phyloP scores from a whole-genome alignment of 306 rosid genomes.

The Ormosia emarginata region DNA sequence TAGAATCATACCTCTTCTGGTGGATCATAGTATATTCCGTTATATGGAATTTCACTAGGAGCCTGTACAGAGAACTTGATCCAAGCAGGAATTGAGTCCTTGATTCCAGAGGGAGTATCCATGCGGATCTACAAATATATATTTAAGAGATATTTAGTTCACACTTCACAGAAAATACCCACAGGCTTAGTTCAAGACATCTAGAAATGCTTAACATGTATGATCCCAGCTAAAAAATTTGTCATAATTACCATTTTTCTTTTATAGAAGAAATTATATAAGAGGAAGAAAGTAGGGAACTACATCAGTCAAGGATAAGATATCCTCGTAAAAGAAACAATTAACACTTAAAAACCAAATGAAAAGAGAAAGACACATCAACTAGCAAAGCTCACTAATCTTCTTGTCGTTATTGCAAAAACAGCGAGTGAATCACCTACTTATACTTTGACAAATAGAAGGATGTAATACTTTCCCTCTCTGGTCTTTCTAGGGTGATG shows the following conservation, averaged over 20 bases:
- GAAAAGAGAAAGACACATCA: not conserved
- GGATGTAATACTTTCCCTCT: not conserved
- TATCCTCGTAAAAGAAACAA: not conserved
- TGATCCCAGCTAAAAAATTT: not conserved
- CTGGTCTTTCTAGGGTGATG: not conserved
- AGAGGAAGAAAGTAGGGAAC: not conserved
- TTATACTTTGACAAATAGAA: not conserved
- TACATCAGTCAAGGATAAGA: conserved; percentile 15
- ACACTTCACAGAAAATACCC: conserved; percentile 12
- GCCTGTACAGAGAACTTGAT: conserved; percentile 93
- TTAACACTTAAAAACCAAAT: conserved; percentile 10
- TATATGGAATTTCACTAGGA: conserved; percentile 89
- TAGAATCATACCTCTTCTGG: conserved; percentile 80
- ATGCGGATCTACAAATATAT: conserved; percentile 68
- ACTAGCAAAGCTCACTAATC: not conserved
- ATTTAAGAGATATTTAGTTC: conserved; percentile 11
- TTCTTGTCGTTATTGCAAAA: not conserved
- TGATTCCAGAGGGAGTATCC: conserved; percentile 93
- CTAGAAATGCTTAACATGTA: not conserved
- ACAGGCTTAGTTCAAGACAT: conserved; percentile 16
- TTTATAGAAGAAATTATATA: not conserved
- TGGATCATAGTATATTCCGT: conserved; percentile 94
- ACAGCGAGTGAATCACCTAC: not conserved
- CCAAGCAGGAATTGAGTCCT: conserved; percentile 99
- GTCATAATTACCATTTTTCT: not conserved